phyloP scores from a whole-genome alignment of 768 basidiomycete species.

The Leucocoprinus birnbaumii region DNA sequence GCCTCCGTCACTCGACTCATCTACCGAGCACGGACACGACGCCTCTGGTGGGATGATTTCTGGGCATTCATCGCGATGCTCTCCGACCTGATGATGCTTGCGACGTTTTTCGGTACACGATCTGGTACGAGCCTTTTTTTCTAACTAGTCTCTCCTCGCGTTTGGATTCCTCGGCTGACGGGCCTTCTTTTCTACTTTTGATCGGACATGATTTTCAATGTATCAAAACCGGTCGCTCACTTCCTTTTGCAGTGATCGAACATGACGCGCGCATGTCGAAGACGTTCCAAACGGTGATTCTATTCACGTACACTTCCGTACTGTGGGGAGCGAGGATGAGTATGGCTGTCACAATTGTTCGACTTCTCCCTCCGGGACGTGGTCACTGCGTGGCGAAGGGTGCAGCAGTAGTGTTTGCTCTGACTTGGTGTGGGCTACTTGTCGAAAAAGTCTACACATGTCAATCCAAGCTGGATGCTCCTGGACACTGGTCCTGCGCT shows the following conservation, averaged over 20 bases:
- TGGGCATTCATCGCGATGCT: conserved; percentile 22
- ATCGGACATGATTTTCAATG: background rate
- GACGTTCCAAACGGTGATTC: background rate
- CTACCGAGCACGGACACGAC: conserved; percentile 19
- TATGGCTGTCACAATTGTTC: conserved; percentile 16
- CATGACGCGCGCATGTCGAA: background rate
- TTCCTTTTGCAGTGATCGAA: background rate
- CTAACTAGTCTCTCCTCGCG: too few species aligned
- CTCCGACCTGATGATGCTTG: conserved; percentile 11
- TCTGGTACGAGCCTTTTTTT: background rate
- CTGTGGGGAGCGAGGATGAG: conserved; percentile 17
- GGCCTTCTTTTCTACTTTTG: background rate
- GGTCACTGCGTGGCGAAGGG: conserved; percentile 2
- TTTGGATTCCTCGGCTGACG: too few species aligned
- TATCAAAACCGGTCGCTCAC: background rate
- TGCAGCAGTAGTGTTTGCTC: conserved; percentile 8
- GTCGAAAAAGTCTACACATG: conserved; percentile 15
- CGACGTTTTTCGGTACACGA: conserved; percentile 10
- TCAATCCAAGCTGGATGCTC: background rate
- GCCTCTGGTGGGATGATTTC: conserved; percentile 29
- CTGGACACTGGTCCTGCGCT: background rate
- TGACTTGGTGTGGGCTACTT: conserved; percentile 10
- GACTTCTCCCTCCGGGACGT: conserved; percentile 7
- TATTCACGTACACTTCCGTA: background rate
- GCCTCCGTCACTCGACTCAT: conserved; percentile 20